Base-by-base conservation (phyloP, 306 rosid species). In the Hippophae rhamnoides region DNA sequence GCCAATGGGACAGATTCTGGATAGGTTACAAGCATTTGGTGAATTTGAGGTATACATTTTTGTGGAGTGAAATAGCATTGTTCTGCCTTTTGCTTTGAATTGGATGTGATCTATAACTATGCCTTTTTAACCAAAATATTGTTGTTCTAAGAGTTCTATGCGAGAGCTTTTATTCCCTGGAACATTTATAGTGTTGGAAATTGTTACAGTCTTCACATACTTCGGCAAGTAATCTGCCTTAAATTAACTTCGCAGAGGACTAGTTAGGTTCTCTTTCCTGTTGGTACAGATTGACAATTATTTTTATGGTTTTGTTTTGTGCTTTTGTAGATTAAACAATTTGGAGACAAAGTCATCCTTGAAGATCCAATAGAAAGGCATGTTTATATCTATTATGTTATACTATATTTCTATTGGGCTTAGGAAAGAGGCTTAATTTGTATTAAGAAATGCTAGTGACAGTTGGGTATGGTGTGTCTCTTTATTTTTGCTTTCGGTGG, bases 331-430 rank as follows among this genome's bases (percentile, higher is more conserved):
- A 80, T 85, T 49, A 67, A 78, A 68, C 72, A 78, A 74, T 92
- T 92, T 7, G 93, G 96, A 60, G 99, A 92, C 82, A 92, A 82
- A 74, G 86, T 78, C 69, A 92, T 92, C 50, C 84, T 86, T 51
- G 90, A 92, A 78, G 93, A 85, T 57, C 95, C 97, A 54, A 52
- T 92, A 67, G 97, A 88, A 82, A 86, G 96, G 99, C 88, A 78
- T 31, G 3, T 31, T 31, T 31, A 31, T 31, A 31, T 31, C 38
- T 31, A 2, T 2, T 4, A 31, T 31, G 38, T 31, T 31, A 31
- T 2, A 31, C 38, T 31, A 31, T 31, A 31, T 31, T 31, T 31
- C 38, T 31, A 31, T 31, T 4, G 38, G 5, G 38, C 4, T 31
- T 31, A 31, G 38, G 38, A 31, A 31, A 31, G 38, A 31, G 38